These are phyloP conservation scores for Boletus vinaceobasis DNA, from an alignment of 768 basidiomycete genomes.

Conservation along the genomic window DNA sequence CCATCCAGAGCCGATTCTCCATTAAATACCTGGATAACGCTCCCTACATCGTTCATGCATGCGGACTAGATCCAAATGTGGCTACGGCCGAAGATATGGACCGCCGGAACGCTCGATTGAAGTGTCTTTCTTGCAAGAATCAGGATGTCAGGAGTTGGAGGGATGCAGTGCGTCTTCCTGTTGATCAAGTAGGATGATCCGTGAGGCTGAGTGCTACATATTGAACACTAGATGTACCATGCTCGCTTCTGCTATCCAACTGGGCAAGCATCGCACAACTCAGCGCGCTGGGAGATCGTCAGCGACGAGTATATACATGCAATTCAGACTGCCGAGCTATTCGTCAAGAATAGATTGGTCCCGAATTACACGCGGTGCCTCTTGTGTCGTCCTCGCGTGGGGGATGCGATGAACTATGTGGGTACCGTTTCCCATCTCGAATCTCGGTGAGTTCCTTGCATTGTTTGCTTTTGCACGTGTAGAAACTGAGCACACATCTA, in stretches of 20 bases:
- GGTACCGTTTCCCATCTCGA: background rate
- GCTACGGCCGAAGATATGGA: background rate
- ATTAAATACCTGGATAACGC: background rate
- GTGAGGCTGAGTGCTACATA: background rate
- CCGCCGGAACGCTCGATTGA: background rate
- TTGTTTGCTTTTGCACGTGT: background rate
- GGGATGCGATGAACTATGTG: background rate
- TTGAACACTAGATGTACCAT: background rate
- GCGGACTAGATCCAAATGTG: background rate
- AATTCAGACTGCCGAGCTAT: background rate
- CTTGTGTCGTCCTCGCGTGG: conserved; percentile 6
- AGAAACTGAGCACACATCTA: background rate
- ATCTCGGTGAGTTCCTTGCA: background rate
- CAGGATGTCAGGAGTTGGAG: background rate
- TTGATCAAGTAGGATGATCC: background rate
- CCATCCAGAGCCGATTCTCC: background rate
- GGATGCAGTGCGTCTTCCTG: background rate
- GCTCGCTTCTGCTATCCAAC: background rate
- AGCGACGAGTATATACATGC: background rate
- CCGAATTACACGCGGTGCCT: background rate
- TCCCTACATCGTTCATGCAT: background rate
- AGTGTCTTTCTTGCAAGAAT: background rate
- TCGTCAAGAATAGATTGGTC: too few species aligned
- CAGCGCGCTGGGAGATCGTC: background rate
- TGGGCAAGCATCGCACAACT: background rate